Evolutionary conservation across 2,329 filamentous ascomycete genomes (phyloP).

Genomic region (Stachybotrys elegans): DNA sequence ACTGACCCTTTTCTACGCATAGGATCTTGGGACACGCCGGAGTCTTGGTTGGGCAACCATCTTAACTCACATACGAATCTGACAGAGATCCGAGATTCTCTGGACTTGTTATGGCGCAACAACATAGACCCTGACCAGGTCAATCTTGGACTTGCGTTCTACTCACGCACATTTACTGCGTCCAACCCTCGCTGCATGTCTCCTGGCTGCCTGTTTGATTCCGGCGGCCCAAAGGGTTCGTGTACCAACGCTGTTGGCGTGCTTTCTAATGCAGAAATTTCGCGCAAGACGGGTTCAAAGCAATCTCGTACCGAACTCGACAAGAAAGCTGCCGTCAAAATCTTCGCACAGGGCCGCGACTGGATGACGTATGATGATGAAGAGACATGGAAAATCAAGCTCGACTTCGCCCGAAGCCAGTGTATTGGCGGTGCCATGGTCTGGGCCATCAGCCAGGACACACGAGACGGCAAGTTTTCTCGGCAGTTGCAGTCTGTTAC

Average conservation of each 20-base stretch:
- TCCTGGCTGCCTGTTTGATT: neutral
- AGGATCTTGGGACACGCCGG: neutral
- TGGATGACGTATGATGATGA: constrained; percentile 8
- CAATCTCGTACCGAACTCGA: constrained; percentile 1
- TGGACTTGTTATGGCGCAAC: constrained; percentile 8
- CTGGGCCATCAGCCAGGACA: constrained; percentile 9
- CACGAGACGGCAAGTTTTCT: constrained; percentile 1
- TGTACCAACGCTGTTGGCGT: neutral
- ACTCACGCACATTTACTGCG: constrained; percentile 1
- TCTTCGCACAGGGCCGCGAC: neutral
- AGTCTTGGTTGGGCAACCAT: constrained; percentile 1
- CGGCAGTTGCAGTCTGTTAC: constrained; percentile 4
- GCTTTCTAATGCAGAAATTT: neutral
- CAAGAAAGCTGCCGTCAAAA: constrained; percentile 2
- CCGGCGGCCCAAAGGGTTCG: neutral
- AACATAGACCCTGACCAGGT: constrained; percentile 1
- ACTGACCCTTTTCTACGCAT: neutral
- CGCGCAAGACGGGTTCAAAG: neutral
- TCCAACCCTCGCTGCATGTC: neutral
- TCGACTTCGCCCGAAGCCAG: constrained; percentile 3
- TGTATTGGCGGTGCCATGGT: constrained; percentile 10
- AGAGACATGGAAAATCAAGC: constrained; percentile 6
- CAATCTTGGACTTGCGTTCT: constrained; percentile 10
- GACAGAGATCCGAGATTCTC: constrained; percentile 4
- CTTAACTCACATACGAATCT: constrained; percentile 12